Evolutionary conservation across 2,329 filamentous ascomycete genomes (phyloP), one percentile per base, ranked within the genome.

Genomic region (Alternaria conjuncta): DNA sequence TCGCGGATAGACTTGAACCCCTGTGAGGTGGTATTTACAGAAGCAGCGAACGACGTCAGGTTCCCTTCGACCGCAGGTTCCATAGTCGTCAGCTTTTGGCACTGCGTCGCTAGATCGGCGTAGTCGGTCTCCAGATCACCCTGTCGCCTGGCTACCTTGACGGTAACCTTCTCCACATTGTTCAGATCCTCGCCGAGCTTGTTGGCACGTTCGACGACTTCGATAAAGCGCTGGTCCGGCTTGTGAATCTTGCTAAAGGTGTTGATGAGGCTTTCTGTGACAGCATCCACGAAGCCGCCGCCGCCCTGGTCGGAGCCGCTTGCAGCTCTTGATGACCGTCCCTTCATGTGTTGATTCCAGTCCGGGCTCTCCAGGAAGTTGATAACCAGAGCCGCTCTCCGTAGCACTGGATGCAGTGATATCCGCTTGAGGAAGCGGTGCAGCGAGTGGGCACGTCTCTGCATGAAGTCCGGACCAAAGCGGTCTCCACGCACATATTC

Each of bases 231-330:
- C 72, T 92, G 91, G 81, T 99, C 96, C 7, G 94, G 92, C 80
- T 96, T 97, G 84, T 98, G 92, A 2, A 97, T 91, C 81, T 98
- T 99, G 51, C 92, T 94, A 76, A 99, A 99, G 43, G 94, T 95
- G 78, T 98, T 98, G 80, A 99, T 92, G 77, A 98, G 96, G 36
- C 92, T 96, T 79, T 99, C 96, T 44, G 96, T 93, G 77, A 98
- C 93, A 73, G 92, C 94, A 78, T 99, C 96, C 72, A 99, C 96
- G 46, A 98, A 93, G 43, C 94, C 90, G 12, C 86, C 86, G 25
- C 85, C 85, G 75, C 77, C 78, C 41, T 71, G 66, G 25, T 78
- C 75, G 6, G 76, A 78, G 30, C 75, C 71, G 59, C 73, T 78
- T 65, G 89, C 87, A 26, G 85, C 87, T 50, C 95, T 87, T 55